Base-by-base conservation (phyloP, 2,329 filamentous ascomycete species). In the Elsinoe australis region DNA sequence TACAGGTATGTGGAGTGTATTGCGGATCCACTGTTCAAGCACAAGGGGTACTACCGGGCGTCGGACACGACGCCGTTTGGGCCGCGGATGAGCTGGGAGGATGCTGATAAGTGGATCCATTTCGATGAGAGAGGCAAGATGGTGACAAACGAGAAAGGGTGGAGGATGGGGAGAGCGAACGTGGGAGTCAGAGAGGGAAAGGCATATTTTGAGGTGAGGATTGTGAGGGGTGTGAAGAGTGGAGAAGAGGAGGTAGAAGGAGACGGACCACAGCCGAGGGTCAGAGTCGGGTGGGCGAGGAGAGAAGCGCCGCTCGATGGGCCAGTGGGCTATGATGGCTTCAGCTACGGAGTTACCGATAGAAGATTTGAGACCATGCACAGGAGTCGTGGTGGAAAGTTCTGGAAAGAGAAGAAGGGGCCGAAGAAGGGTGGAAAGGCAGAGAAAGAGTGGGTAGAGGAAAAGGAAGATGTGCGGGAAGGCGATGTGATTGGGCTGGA, bases 401-500 rank as follows among this genome's bases (percentile, higher is more conserved):
- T 95, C 66, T 89, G 66, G 59, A 66, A 66, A 28, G 59, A 67
- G 5, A 62, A 58, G 39, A 61, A 60, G 34, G 31, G 51, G 5
- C 42, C 64, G 10, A 56, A 55, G 47, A 57, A 59, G 29, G 10
- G 31, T 9, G 67, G 66, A 29, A 72, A 72, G 49, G 56, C 64
- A 4, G 56, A 64, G 14, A 51, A 50, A 15, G 45, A 48, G 34
- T 36, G 18, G 10, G 18, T 39, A 5, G 45, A 48, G 10, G 17
- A 36, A 6, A 51, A 44, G 26, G 53, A 52, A 22, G 79, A 87
- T 49, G 80, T 96, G 45, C 75, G 78, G 35, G 88, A 95, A 64
- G 92, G 90, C 35, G 92, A 98, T 64, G 87, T 98, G 7, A 86
- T 98, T 50, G 92, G 92, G 3, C 72, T 98, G 34, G 87, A 96